These are phyloP conservation scores for Pholiota microspora DNA, from an alignment of 768 basidiomycete genomes.

Conservation along the genomic window DNA sequence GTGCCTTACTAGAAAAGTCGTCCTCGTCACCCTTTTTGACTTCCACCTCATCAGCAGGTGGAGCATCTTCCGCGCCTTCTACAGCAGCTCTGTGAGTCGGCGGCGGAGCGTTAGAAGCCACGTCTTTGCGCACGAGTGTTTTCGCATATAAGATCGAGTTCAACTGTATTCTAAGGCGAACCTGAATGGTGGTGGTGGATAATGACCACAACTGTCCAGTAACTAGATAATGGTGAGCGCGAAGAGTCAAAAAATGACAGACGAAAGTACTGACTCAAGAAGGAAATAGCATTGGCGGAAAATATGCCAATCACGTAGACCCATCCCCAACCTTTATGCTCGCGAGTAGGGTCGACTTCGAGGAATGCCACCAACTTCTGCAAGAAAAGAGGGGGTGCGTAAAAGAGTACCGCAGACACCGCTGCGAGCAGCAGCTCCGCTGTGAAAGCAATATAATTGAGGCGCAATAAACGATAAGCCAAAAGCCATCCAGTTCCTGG, in stretches of 20 bases:
- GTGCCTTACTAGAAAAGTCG: slow-evolving; percentile 64
- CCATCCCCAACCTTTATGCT: slow-evolving; percentile 63
- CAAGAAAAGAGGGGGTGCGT: slow-evolving; percentile 42
- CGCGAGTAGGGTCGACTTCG: slow-evolving; percentile 53
- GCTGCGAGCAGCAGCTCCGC: slow-evolving; percentile 14
- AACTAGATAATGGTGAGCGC: slow-evolving; percentile 4
- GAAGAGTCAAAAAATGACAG: neutral
- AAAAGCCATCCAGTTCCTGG: slow-evolving; percentile 17
- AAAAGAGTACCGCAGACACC: slow-evolving; percentile 17
- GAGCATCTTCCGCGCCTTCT: slow-evolving; percentile 13
- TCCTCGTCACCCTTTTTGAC: slow-evolving; percentile 46
- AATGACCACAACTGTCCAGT: slow-evolving; percentile 19
- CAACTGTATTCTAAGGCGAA: slow-evolving; percentile 18
- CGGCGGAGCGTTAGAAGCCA: slow-evolving; percentile 12
- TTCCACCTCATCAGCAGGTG: slow-evolving; percentile 13
- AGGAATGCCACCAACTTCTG: slow-evolving; percentile 56
- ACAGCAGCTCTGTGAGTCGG: slow-evolving; percentile 34
- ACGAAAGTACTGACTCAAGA: slow-evolving; percentile 11
- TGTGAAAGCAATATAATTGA: slow-evolving; percentile 11
- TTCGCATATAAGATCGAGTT: slow-evolving; percentile 22
- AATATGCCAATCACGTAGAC: slow-evolving; percentile 35
- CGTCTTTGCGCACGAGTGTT: slow-evolving; percentile 20
- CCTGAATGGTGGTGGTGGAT: slow-evolving; percentile 15
- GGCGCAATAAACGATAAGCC: slow-evolving; percentile 14
- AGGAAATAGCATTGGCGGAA: slow-evolving; percentile 15